A percentile compares a stretch with the other conserved stretches of the same genome.
These are phyloP conservation scores for Solanum appendiculatum DNA, from an alignment of 257 asterid genomes.

Conservation along the genomic window DNA sequence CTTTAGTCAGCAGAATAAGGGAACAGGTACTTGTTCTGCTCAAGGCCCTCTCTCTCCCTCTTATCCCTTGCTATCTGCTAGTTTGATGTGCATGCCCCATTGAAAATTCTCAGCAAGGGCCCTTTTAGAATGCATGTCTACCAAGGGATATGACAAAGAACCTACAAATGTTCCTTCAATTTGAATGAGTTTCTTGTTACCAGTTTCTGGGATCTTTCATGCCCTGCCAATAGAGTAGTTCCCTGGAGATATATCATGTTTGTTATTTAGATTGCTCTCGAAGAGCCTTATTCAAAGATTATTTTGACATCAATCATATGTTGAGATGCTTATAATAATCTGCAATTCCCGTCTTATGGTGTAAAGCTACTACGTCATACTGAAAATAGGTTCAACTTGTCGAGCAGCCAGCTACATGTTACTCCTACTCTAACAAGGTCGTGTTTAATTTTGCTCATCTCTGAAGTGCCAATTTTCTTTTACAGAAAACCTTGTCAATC, in stretches of 20 bases:
- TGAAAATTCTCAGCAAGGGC: neutral
- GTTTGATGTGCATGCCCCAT: neutral
- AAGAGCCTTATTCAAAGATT: neutral
- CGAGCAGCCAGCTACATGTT: neutral
- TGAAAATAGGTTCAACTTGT: neutral
- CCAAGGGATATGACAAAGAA: neutral
- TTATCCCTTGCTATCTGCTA: neutral
- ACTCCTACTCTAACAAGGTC: neutral
- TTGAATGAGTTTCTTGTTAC: neutral
- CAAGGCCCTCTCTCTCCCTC: neutral
- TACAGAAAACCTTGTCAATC: neutral
- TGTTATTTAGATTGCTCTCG: neutral
- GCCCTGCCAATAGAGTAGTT: neutral
- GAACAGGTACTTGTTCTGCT: slow-evolving; percentile 36
- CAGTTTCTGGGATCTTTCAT: neutral
- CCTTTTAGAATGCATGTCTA: neutral
- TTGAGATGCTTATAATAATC: neutral
- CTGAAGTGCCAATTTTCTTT: neutral
- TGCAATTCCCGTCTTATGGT: neutral
- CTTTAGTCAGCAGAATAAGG: slow-evolving; percentile 50
- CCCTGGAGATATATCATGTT: neutral
- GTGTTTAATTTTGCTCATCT: neutral
- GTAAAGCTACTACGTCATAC: neutral
- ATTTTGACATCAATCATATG: neutral
- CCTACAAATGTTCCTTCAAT: neutral